These are phyloP conservation scores for Thermothelomyces thermophilus DNA, from an alignment of 2,329 filamentous ascomycete genomes.

Conservation along the genomic window DNA sequence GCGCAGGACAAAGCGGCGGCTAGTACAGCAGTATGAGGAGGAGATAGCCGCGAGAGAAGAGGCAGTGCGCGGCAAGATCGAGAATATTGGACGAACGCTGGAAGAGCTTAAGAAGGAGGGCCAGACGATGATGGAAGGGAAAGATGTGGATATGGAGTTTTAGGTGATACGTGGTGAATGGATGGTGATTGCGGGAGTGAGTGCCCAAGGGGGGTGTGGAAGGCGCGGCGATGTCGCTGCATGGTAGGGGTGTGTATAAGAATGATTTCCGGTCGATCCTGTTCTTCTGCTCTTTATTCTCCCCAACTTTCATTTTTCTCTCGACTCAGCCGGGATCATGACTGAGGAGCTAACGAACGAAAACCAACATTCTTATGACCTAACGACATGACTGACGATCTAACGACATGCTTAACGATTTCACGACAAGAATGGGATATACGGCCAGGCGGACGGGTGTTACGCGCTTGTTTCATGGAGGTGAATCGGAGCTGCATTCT, in stretches of 20 bases:
- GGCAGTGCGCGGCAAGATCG: slow-evolving; percentile 45
- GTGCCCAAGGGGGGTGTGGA: background rate
- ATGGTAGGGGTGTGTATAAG: slow-evolving; percentile 5
- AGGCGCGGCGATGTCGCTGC: background rate
- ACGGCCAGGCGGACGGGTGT: background rate
- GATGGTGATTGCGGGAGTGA: background rate
- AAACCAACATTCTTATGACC: background rate
- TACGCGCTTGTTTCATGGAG: too few species aligned
- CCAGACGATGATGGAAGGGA: slow-evolving; percentile 47
- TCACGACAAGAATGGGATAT: slow-evolving; percentile 5
- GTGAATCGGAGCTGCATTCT: background rate
- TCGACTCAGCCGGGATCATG: background rate
- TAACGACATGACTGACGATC: slow-evolving; percentile 10
- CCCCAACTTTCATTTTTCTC: slow-evolving; percentile 7
- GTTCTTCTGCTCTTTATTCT: slow-evolving; percentile 1
- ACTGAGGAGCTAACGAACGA: slow-evolving; percentile 15
- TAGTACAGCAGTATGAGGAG: slow-evolving; percentile 46
- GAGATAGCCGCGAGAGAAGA: slow-evolving; percentile 51
- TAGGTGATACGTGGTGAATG: background rate
- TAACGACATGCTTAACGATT: slow-evolving; percentile 12
- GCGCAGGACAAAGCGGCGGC: slow-evolving; percentile 43
- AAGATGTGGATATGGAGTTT: slow-evolving; percentile 28
- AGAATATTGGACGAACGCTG: slow-evolving; percentile 50
- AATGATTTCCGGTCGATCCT: background rate
- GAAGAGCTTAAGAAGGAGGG: slow-evolving; percentile 51